phyloP scores from a whole-genome alignment of 257 asterid species.

The Solanum arcanum region DNA sequence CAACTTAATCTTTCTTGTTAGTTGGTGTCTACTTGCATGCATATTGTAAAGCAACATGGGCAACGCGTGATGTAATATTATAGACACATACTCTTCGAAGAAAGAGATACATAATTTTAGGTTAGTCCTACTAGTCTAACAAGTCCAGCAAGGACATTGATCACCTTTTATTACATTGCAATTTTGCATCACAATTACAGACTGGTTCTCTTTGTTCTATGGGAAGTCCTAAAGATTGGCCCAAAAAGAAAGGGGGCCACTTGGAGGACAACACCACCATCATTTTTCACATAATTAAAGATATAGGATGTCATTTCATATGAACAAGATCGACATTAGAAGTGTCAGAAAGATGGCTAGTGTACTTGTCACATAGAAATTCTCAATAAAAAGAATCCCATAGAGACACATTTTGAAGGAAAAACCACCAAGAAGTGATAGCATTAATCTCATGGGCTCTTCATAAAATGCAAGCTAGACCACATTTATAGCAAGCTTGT shows the following conservation, averaged over 20 bases:
- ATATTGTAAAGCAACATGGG: not conserved
- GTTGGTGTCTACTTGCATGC: not conserved
- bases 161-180: not conserved
- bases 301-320: not conserved
- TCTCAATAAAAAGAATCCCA: not conserved
- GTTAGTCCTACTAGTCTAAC: not conserved
- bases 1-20: not conserved
- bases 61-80: not conserved
- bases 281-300: not conserved
- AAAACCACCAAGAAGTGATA: not conserved
- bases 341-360: not conserved
- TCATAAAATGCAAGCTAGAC: not conserved
- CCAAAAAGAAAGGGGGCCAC: not conserved
- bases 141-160: not conserved
- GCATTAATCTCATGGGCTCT: not conserved
- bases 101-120: not conserved
- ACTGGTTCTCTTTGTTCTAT: not conserved
- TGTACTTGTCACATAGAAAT: not conserved
- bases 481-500: not conserved
- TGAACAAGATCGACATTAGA: not conserved
- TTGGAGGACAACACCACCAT: not conserved
- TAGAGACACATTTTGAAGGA: not conserved
- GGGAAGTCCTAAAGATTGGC: not conserved
- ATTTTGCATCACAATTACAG: not conserved
- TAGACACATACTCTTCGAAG: not conserved